phyloP scores from a whole-genome alignment of 257 asterid genomes.

The Nicotiana knightiana region DNA sequence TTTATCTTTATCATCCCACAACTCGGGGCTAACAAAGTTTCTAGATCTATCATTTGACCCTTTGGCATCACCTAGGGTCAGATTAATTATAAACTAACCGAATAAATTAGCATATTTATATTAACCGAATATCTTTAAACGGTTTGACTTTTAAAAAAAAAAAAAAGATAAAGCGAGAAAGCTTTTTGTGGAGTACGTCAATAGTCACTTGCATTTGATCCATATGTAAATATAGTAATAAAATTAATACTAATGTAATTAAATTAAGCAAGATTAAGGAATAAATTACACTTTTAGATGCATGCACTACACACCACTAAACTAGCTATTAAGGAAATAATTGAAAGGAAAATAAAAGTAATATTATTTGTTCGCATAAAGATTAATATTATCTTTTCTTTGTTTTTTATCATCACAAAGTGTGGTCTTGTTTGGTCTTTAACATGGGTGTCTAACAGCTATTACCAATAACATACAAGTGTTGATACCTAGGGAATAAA shows the following conservation, averaged over 20 bases:
- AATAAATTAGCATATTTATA: background rate
- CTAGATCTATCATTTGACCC: background rate
- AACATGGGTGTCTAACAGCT: background rate
- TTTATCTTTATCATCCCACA: background rate
- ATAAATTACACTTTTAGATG: background rate
- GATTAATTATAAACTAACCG: background rate
- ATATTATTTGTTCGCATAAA: background rate
- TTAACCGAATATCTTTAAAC: no score
- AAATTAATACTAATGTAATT: background rate
- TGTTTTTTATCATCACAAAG: background rate
- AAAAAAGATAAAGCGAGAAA: background rate
- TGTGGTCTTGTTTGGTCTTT: background rate
- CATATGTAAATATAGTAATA: background rate
- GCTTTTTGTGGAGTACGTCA: background rate
- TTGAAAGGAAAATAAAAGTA: background rate
- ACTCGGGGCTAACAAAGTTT: background rate
- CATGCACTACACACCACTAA: background rate
- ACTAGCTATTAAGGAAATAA: background rate
- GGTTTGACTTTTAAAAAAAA: background rate
- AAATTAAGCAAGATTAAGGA: background rate
- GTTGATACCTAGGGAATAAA: background rate
- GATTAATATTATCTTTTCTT: background rate
- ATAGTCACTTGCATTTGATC: background rate
- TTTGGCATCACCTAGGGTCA: background rate
- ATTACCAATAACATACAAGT: background rate